Percentiles rank a stretch among this genome's conserved stretches.
These are phyloP conservation scores for Aureobasidium sp. DNA, from an alignment of 2,329 filamentous ascomycete genomes.

Conservation along the genomic window DNA sequence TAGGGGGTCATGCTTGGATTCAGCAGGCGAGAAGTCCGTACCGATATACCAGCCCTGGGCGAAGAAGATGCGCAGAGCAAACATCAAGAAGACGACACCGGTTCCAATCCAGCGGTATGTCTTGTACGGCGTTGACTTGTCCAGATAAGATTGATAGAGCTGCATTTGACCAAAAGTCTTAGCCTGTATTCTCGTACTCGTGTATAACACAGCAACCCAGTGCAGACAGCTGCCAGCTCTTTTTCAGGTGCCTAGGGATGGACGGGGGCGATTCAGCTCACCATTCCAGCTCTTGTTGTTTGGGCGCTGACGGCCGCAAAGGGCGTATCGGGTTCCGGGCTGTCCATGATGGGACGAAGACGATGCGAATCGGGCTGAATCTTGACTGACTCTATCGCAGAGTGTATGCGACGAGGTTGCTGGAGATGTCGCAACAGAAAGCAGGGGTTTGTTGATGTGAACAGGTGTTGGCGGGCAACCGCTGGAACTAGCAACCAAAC, in stretches of 20 bases:
- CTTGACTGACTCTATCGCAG: background rate
- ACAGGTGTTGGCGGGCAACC: conserved; percentile 5
- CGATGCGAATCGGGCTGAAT: conserved; percentile 15
- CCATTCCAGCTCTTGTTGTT: conserved; percentile 66
- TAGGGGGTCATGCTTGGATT: background rate
- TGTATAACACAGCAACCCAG: no score
- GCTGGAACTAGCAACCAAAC: background rate
- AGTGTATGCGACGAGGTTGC: background rate
- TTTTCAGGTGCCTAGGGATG: background rate
- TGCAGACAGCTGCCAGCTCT: background rate
- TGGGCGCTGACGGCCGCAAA: conserved; percentile 86
- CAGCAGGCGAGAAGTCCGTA: conserved; percentile 37
- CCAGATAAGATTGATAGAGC: conserved; percentile 91
- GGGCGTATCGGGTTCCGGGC: conserved; percentile 81
- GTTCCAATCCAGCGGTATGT: conserved; percentile 87
- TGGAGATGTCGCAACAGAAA: background rate
- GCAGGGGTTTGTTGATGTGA: conserved; percentile 14
- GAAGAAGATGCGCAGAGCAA: conserved; percentile 82
- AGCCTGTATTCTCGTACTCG: background rate
- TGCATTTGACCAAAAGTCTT: conserved; percentile 35
- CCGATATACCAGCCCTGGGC: conserved; percentile 99
- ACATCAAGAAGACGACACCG: conserved; percentile 65
- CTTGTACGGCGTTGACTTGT: conserved; percentile 85
- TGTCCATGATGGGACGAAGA: conserved; percentile 60
- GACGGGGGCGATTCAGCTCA: conserved; percentile 36